A percentile compares a stretch with the other conserved stretches of the same genome.
phyloP scores from a whole-genome alignment of 2,329 filamentous ascomycete genomes.

The Ascochyta viciae-villosae region DNA sequence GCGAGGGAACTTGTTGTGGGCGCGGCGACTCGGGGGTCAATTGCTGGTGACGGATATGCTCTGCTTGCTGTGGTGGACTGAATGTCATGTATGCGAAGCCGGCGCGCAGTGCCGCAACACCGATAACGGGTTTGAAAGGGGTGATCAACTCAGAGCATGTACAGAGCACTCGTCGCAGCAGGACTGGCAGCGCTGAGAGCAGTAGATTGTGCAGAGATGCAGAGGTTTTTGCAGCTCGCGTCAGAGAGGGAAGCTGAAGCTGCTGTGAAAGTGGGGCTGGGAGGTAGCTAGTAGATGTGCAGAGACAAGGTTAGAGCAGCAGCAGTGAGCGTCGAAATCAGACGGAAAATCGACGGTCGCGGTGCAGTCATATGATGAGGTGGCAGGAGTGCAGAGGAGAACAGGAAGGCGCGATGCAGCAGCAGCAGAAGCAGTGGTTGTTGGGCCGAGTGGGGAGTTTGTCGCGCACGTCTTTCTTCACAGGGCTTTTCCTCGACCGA shows the following conservation, averaged over 20 bases:
- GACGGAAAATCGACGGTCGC: constrained; percentile 14
- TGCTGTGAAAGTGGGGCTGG: constrained; percentile 15
- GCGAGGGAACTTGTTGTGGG: constrained; percentile 71
- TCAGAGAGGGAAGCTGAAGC: constrained; percentile 22
- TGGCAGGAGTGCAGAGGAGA: constrained; percentile 23
- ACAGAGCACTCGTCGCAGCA: constrained; percentile 15
- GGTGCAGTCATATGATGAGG: constrained; percentile 20
- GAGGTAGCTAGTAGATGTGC: constrained; percentile 17
- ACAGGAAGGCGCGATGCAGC: constrained; percentile 24
- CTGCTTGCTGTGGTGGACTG: constrained; percentile 62
- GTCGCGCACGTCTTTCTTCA: constrained; percentile 15
- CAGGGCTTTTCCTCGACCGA: constrained; percentile 10
- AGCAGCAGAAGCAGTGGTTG: constrained; percentile 12
- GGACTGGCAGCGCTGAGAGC: constrained; percentile 12
- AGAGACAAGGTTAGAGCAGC: constrained; percentile 19
- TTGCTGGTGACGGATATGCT: constrained; percentile 69
- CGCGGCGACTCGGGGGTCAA: constrained; percentile 75
- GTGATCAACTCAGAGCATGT: constrained; percentile 9
- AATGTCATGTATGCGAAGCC: constrained; percentile 47
- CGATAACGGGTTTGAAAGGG: constrained; percentile 8
- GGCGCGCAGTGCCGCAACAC: constrained; percentile 24
- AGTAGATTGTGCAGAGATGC: constrained; percentile 1
- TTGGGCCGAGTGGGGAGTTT: constrained; percentile 21
- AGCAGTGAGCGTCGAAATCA: constrained; percentile 5
- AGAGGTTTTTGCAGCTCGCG: constrained; percentile 7